These are phyloP conservation scores for Pseudogymnoascus sp. DNA, from an alignment of 2,329 filamentous ascomycete genomes.

Conservation along the genomic window DNA sequence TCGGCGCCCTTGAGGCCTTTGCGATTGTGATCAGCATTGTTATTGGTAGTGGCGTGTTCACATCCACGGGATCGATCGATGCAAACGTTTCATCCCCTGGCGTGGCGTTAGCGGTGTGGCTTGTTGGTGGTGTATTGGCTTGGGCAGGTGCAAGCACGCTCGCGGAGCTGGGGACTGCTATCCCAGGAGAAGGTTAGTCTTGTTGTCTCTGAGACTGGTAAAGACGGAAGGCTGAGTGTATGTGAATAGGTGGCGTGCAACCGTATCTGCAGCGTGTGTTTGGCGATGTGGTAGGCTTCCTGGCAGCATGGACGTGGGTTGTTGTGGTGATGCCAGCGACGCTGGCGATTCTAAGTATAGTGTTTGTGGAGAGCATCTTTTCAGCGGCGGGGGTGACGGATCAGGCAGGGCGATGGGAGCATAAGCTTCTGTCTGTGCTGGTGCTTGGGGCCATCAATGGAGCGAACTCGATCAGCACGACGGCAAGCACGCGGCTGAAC, in stretches of 20 bases:
- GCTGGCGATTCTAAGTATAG: slow-evolving; percentile 55
- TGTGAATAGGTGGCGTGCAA: slow-evolving; percentile 46
- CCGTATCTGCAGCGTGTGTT: slow-evolving; percentile 54
- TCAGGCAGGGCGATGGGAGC: slow-evolving; percentile 33
- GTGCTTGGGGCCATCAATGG: slow-evolving; percentile 40
- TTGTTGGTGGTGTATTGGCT: slow-evolving; percentile 51
- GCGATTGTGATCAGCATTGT: slow-evolving; percentile 56
- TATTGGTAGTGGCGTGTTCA: slow-evolving; percentile 58
- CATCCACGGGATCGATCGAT: slow-evolving; percentile 55
- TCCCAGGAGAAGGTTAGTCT: slow-evolving; percentile 47
- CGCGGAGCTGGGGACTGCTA: slow-evolving; percentile 54
- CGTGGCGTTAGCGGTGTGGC: slow-evolving; percentile 50
- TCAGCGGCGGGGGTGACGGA: slow-evolving; percentile 41
- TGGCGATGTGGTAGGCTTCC: slow-evolving; percentile 52
- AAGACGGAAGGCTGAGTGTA: neutral
- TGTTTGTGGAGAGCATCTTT: slow-evolving; percentile 54
- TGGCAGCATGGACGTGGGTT: slow-evolving; percentile 59
- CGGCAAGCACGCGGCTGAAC: slow-evolving; percentile 46
- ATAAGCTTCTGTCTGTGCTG: slow-evolving; percentile 44
- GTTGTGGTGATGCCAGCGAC: slow-evolving; percentile 57
- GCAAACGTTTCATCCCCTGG: slow-evolving; percentile 56
- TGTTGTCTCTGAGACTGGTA: neutral
- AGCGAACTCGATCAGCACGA: slow-evolving; percentile 49
- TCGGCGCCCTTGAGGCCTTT: slow-evolving; percentile 43
- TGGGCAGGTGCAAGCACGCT: slow-evolving; percentile 57